A percentile compares a stretch with the other conserved stretches of the same genome.
These are phyloP conservation scores for Colletotrichum sp. DNA, from an alignment of 2,329 filamentous ascomycete species.

Conservation along the genomic window DNA sequence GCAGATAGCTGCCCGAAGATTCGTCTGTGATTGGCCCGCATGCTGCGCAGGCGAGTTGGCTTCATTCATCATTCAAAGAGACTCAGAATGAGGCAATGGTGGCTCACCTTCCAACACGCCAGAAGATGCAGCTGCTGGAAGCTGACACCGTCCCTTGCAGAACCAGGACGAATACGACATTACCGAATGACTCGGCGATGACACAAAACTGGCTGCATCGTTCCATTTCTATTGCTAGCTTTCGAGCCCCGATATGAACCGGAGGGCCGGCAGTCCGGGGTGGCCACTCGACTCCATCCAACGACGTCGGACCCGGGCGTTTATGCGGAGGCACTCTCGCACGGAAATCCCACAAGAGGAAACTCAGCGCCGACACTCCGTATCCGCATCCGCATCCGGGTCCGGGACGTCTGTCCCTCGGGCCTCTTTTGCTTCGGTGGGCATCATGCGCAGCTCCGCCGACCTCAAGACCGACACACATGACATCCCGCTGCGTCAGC, in stretches of 20 bases:
- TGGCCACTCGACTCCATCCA: background rate
- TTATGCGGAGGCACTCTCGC: background rate
- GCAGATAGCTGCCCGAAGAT: background rate
- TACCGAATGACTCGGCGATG: background rate
- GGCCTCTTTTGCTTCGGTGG: background rate
- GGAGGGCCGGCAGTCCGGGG: background rate
- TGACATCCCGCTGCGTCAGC: background rate
- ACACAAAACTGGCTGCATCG: background rate
- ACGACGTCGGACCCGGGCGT: background rate
- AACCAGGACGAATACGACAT: background rate
- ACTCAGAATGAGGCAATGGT: background rate
- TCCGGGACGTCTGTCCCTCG: background rate
- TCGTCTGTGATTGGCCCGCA: background rate
- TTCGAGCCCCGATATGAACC: background rate
- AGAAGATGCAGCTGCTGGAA: background rate
- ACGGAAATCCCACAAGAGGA: background rate
- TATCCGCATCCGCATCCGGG: conserved; percentile 14
- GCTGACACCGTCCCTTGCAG: background rate
- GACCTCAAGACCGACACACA: background rate
- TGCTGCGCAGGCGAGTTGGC: background rate
- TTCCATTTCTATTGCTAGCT: background rate
- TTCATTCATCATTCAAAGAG: background rate
- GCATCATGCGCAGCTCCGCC: background rate
- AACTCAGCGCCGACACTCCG: background rate
- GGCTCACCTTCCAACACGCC: background rate